A percentile compares a stretch with the other conserved stretches of the same genome.
phyloP scores from a whole-genome alignment of 139 green algal genomes.

The Coelastrella sp. region DNA sequence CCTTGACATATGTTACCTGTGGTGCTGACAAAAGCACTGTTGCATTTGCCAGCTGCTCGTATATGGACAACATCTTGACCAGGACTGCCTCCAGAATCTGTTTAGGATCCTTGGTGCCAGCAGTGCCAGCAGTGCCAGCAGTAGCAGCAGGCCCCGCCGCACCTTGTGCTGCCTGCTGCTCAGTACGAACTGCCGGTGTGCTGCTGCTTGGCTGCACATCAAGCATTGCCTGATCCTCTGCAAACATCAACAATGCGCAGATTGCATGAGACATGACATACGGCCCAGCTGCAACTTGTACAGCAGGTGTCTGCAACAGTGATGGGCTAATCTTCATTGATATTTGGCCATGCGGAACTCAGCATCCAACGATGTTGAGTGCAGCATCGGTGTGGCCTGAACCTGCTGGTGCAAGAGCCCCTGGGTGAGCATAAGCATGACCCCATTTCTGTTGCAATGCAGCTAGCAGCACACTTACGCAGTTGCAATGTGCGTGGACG shows the following conservation, averaged over 20 bases:
- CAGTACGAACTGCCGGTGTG: not conserved
- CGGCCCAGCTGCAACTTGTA: too few species aligned
- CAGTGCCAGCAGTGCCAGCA: not conserved
- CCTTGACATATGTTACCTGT: slow-evolving; percentile 26
- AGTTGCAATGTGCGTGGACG: too few species aligned
- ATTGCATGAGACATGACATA: too few species aligned
- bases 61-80: slow-evolving; percentile 57
- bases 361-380: too few species aligned
- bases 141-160: not conserved
- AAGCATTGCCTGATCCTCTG: slow-evolving; percentile 23
- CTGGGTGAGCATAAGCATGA: too few species aligned
- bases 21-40: slow-evolving; percentile 61
- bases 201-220: not conserved
- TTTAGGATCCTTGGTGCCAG: slow-evolving; percentile 50
- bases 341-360: too few species aligned
- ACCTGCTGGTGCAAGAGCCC: too few species aligned
- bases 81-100: slow-evolving; percentile 62
- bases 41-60: slow-evolving; percentile 77
- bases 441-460: too few species aligned
- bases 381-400: too few species aligned
- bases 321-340: too few species aligned
- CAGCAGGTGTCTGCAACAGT: too few species aligned
- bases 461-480: too few species aligned
- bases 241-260: not conserved
- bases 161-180: slow-evolving; percentile 4